A percentile compares a stretch with the other conserved stretches of the same genome.
These are phyloP conservation scores for Fraxinus americana DNA, from an alignment of 257 asterid genomes.

Conservation along the genomic window DNA sequence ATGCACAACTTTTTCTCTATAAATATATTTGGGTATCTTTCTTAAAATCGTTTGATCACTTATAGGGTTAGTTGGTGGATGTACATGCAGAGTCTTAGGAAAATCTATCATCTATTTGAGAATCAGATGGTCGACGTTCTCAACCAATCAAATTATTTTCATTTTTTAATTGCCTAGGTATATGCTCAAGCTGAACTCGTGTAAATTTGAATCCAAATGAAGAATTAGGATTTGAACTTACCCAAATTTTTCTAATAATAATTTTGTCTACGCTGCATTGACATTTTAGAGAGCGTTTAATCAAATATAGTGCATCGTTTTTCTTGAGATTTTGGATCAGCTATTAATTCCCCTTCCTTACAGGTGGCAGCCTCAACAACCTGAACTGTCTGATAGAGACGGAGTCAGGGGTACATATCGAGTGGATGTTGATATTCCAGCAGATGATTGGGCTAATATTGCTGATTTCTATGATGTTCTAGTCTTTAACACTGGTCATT, in stretches of 20 bases:
- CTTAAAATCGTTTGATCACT: background rate
- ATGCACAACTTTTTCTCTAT: background rate
- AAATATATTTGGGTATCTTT: background rate
- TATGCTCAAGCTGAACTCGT: background rate
- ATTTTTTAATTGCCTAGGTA: background rate
- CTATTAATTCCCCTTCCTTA: slow-evolving; percentile 37
- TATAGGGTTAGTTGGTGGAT: background rate
- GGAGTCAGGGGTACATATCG: slow-evolving; percentile 67
- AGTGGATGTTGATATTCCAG: slow-evolving; percentile 87
- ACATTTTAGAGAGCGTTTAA: background rate
- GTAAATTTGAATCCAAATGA: background rate
- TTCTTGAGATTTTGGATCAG: slow-evolving; percentile 15
- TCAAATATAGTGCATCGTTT: slow-evolving; percentile 13
- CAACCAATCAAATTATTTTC: background rate
- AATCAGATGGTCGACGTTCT: slow-evolving; percentile 3
- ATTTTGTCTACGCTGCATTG: background rate
- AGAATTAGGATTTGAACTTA: too few species aligned
- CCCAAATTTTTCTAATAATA: background rate
- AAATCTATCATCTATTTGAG: background rate
- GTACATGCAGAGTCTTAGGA: background rate
- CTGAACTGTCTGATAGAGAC: slow-evolving; percentile 42
- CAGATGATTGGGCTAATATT: slow-evolving; percentile 79
- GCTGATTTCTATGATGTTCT: slow-evolving; percentile 76
- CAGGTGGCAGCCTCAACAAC: slow-evolving; percentile 71
- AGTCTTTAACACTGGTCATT: slow-evolving; percentile 93